Conservation (phyloP, 2,329 filamentous ascomycete species). For the Arthrinium puccinioides region DNA sequence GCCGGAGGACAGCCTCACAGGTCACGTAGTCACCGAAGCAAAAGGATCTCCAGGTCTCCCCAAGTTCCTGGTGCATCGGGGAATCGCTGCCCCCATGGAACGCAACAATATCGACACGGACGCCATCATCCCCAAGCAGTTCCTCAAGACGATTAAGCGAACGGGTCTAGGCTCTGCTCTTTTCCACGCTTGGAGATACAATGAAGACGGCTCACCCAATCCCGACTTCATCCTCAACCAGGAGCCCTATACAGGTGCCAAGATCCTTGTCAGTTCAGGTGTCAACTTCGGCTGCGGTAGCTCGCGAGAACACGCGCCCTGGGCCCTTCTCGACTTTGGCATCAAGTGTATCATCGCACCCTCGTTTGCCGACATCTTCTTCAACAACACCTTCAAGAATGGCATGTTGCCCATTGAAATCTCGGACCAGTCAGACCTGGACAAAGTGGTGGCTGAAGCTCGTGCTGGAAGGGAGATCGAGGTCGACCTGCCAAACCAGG, state of each 20-base stretch:
- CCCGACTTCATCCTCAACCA: conserved; percentile 83
- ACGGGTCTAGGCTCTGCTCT: conserved; percentile 84
- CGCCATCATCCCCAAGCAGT: conserved; percentile 98
- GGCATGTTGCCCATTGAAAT: conserved; percentile 90
- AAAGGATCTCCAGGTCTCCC: conserved; percentile 59
- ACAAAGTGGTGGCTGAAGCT: conserved; percentile 69
- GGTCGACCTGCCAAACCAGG: conserved; percentile 79
- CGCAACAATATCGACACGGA: conserved; percentile 95
- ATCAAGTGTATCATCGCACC: conserved; percentile 91
- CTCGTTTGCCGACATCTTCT: conserved; percentile 81
- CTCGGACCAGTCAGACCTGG: conserved; percentile 56
- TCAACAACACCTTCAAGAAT: conserved; percentile 99
- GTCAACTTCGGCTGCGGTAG: conserved; percentile 93
- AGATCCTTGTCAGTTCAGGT: conserved; percentile 87
- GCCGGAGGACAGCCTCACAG: conserved; percentile 61
- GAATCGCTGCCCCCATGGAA: conserved; percentile 81
- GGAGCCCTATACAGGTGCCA: conserved; percentile 73
- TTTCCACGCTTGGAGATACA: conserved; percentile 79
- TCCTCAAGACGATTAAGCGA: conserved; percentile 98
- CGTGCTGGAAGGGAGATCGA: conserved; percentile 76
- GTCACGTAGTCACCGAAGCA: conserved; percentile 44
- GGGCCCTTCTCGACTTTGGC: conserved; percentile 94
- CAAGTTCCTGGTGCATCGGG: conserved; percentile 77
- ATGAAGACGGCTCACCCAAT: conserved; percentile 66
- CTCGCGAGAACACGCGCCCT: conserved; percentile 91